Base-by-base conservation (phyloP, 176 grass and related monocot genomes). In the Thalia dealbata region DNA sequence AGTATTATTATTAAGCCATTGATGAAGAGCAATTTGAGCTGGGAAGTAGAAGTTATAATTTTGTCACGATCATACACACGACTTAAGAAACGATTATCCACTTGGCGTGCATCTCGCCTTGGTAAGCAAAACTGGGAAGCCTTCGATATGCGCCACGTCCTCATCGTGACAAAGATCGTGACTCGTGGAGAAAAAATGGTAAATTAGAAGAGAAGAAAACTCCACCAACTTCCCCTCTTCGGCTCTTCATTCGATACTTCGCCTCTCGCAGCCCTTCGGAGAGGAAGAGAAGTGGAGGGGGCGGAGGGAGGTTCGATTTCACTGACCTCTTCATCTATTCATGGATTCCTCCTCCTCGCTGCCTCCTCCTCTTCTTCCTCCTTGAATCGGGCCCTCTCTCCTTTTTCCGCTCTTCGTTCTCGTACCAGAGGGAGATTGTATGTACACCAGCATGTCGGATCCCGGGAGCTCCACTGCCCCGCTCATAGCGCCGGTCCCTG, bases 401-500 rank as follows among this genome's bases (percentile, higher is more conserved):
- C 51, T 73, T 26, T 26, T 51, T 48, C 45, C 45, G 69, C 28
- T 23, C 69, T 13, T 30, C 48, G n/a, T 51, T 73, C 15, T 2
- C 22, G 43, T n/a, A 27, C 13, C 35, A 3, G n/a, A 30, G 13
- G 10, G 51, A 73, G 44, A 50, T 50, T 50, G n/a, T n/a, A 30
- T 30, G 48, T 14, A 11, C 35, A 26, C 23, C 24, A 4, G 14
- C 73, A 96, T 91, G 92, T 84, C 73, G 80, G 92, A 92, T 80
- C 72, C 72, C 29, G 71, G 70, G 71, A 26, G 64, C 61, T 48
- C 45, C 11, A 41, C 82, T 44, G 91, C 92, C 74, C 86, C 89
- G 45, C 84, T 96, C 42, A 86, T 96, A 50, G 84, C 89, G 18
- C 92, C 92, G 44, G 73, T 86, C 89, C 54, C 72, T 82, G 9